These are phyloP conservation scores for Podila epicladia DNA, from an alignment of 192 early-diverging fungal genomes.

Conservation along the genomic window DNA sequence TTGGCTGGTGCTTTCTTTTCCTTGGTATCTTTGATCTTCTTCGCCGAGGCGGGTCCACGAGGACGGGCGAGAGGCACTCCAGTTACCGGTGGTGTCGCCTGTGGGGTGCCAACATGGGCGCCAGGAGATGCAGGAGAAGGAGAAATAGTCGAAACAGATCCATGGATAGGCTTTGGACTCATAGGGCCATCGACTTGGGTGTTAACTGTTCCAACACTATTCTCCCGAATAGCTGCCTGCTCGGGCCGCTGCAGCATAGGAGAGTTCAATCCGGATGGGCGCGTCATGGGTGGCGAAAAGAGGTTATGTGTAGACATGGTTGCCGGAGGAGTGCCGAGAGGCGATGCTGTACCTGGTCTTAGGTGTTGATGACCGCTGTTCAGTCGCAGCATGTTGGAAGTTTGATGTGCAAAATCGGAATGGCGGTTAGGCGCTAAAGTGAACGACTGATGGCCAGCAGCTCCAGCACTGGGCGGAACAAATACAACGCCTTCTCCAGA, in stretches of 20 bases:
- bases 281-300: slow-evolving; percentile 33
- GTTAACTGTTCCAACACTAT: neutral
- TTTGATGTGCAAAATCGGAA: neutral
- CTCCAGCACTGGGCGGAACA: slow-evolving; percentile 7
- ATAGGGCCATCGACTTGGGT: slow-evolving; percentile 19
- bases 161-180: slow-evolving; percentile 20
- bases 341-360: slow-evolving; percentile 16
- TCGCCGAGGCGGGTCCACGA: neutral
- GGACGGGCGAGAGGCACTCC: neutral
- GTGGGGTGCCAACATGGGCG: neutral
- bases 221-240: slow-evolving; percentile 11
- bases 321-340: slow-evolving; percentile 21
- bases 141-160: slow-evolving; percentile 5
- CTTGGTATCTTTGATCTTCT: slow-evolving; percentile 6
- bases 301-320: slow-evolving; percentile 16
- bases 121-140: slow-evolving; percentile 20
- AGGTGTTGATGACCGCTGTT: slow-evolving; percentile 13
- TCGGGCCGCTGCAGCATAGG: slow-evolving; percentile 40
- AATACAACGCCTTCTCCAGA: slow-evolving; percentile 18
- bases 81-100: neutral
- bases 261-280: slow-evolving; percentile 32
- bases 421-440: slow-evolving; percentile 1
- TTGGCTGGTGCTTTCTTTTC: slow-evolving; percentile 14
- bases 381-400: slow-evolving; percentile 4
- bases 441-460: slow-evolving; percentile 25